Evolutionary conservation across 352 stramenopile species (phyloP).

Genomic region (Phytopythium chamaehyphon): DNA sequence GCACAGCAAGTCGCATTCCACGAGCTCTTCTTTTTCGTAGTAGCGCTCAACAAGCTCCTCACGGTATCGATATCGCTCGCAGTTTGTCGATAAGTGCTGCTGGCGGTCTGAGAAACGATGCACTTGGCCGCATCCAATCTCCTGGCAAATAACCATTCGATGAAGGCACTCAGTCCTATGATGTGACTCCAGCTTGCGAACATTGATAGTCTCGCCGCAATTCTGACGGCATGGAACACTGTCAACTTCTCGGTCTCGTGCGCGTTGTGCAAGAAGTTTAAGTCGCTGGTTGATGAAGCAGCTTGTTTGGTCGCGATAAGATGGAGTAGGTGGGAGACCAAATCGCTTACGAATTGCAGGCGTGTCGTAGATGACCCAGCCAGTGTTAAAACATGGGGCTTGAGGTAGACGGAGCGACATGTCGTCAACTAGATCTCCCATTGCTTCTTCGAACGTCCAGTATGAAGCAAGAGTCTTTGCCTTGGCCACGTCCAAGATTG

Average conservation of each 20-base stretch:
- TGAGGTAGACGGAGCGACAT: constrained; percentile 52
- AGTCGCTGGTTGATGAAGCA: constrained; percentile 68
- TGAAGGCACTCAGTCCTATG: constrained; percentile 40
- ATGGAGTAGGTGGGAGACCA: constrained; percentile 53
- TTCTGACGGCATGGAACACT: constrained; percentile 33
- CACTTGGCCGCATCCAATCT: constrained; percentile 34
- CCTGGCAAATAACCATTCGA: constrained; percentile 49
- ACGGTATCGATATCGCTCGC: constrained; percentile 33
- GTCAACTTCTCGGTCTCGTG: constrained; percentile 38
- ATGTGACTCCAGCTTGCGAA: constrained; percentile 46
- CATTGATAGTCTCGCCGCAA: constrained; percentile 31
- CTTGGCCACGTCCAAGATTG: constrained; percentile 39
- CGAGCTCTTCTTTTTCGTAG: constrained; percentile 31
- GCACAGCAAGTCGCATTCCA: constrained; percentile 47
- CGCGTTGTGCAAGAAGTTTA: constrained; percentile 56
- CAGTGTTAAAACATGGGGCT: constrained; percentile 33
- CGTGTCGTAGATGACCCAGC: constrained; percentile 54
- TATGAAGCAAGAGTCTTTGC: constrained; percentile 43
- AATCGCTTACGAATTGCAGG: constrained; percentile 38
- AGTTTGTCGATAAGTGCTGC: constrained; percentile 27
- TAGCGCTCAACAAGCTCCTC: constrained; percentile 34
- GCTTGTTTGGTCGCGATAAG: constrained; percentile 53
- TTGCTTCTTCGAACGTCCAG: constrained; percentile 76
- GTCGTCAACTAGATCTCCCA: constrained; percentile 69
- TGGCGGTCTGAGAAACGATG: constrained; percentile 28